Evolutionary conservation across 768 basidiomycete genomes (phyloP), one percentile per base, ranked within the genome.

Genomic region (Candolleomyces efflorescens): DNA sequence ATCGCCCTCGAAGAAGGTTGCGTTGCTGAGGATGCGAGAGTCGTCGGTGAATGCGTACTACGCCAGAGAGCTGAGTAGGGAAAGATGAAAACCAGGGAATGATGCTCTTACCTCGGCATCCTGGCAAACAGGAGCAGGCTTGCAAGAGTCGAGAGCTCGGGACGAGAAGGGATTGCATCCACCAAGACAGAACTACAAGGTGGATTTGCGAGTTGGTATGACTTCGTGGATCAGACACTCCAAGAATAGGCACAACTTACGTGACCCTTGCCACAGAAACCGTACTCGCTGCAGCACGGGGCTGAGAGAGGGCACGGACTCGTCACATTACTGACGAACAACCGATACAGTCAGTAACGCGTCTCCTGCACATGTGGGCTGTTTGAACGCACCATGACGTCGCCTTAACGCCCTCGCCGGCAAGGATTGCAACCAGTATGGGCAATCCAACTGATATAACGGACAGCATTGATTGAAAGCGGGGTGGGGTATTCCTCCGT

Each of bases 121-220:
- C 66, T 86, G 65, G 71, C 92, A 94, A 41, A 92, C 68, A 0
- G 92, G 92, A 46, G 78, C 80, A 1, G 90, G 89, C 49, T 67
- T 70, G 73, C 90, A 94, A 0, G 91, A 90, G 58, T 73, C 71
- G 39, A 87, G 70, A 3, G 79, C 68, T 64, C 84, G 64, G 5
- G 92, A 94, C 44, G 76, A 71, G 27, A 91, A 76, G 18, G 92
- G 90, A 65, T 94, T 84, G 74, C 92, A 94, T n/a, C 92, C 92
- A 48, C 89, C 90, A 36, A 92, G 75, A 67, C 92, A 93, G 69
- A 85, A 93, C 85, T 90, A 63, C 5, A 32, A 32, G 32, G 32
- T 27, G 24, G 27, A 50, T 23, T 26, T 52, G 27, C 60, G 22
- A 24, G 46, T 39, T 41, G 38, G 37, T 20, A 41, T 27, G 58